Conservation (phyloP, 169 alveolate species). For the Cryptosporidium muris region DNA sequence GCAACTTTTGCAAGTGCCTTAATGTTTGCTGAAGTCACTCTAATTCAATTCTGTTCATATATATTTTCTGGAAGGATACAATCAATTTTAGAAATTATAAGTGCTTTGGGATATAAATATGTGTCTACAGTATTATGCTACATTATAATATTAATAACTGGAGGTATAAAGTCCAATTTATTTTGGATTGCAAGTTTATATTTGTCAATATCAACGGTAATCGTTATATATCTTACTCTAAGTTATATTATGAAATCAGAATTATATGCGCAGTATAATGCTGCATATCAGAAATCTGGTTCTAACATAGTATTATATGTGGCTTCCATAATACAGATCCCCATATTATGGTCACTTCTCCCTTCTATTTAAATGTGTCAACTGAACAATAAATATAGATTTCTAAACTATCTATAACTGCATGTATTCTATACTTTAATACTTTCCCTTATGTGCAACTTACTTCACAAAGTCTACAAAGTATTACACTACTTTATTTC, state of each 20-base stretch:
- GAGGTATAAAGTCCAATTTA: constrained; percentile 28
- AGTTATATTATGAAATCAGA: constrained; percentile 25
- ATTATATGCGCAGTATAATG: constrained; percentile 26
- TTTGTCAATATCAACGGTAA: constrained; percentile 43
- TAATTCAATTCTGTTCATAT: constrained; percentile 45
- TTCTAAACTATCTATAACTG: too few species aligned
- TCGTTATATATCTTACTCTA: constrained; percentile 54
- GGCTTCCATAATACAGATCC: constrained; percentile 34
- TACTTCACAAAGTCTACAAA: not conserved
- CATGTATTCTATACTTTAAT: not conserved
- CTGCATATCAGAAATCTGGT: constrained; percentile 43
- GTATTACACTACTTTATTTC: not conserved
- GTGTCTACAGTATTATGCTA: constrained; percentile 49
- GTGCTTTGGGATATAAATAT: constrained; percentile 59
- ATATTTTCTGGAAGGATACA: constrained; percentile 55
- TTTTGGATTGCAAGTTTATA: constrained; percentile 44
- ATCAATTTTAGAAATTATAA: constrained; percentile 34
- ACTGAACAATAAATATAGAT: not conserved
- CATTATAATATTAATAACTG: constrained; percentile 20
- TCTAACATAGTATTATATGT: constrained; percentile 30
- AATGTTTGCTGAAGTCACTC: constrained; percentile 22
- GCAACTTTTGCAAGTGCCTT: constrained; percentile 59
- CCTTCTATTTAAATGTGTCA: constrained; percentile 34
- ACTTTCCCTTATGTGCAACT: not conserved
- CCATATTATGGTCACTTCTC: constrained; percentile 62